Evolutionary conservation across 208 protist species (phyloP).

Genomic region (Acanthamoeba sp.): DNA sequence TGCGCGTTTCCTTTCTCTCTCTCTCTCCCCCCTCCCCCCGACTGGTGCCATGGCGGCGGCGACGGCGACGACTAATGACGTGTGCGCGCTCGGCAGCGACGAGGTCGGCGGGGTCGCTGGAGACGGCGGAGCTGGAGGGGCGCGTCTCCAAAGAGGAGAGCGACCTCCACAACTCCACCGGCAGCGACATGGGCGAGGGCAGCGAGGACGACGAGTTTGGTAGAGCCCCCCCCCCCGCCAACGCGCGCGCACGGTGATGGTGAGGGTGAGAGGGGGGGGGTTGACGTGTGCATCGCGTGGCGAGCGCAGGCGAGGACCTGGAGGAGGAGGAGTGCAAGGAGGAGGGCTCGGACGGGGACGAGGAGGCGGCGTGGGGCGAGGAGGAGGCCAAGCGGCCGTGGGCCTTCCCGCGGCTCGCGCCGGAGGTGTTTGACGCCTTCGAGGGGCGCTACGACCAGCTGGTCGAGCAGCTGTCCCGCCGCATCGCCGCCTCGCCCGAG

Average conservation of each 20-base stretch:
- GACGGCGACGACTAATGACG: not conserved
- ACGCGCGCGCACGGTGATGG: too few species aligned
- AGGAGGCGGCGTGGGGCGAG: not conserved
- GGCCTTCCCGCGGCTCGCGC: not conserved
- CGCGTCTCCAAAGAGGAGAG: constrained; percentile 20
- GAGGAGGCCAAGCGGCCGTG: not conserved
- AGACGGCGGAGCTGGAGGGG: not conserved
- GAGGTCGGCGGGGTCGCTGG: not conserved
- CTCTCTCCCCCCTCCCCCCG: too few species aligned
- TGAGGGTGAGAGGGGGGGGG: too few species aligned
- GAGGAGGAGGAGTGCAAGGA: not conserved
- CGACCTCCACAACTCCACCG: not conserved
- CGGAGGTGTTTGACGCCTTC: not conserved
- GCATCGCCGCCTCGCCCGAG: not conserved
- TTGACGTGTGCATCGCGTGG: not conserved
- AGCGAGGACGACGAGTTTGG: not conserved
- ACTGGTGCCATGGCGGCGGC: too few species aligned
- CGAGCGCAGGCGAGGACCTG: not conserved
- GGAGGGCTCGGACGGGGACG: not conserved
- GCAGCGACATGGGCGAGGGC: not conserved
- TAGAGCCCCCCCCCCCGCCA: not conserved
- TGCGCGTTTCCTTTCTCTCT: not conserved
- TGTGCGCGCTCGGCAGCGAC: not conserved
- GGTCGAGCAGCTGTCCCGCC: constrained; percentile 18
- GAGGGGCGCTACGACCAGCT: not conserved